phyloP scores from a whole-genome alignment of 768 basidiomycete species.

The Lentinula lateritia region DNA sequence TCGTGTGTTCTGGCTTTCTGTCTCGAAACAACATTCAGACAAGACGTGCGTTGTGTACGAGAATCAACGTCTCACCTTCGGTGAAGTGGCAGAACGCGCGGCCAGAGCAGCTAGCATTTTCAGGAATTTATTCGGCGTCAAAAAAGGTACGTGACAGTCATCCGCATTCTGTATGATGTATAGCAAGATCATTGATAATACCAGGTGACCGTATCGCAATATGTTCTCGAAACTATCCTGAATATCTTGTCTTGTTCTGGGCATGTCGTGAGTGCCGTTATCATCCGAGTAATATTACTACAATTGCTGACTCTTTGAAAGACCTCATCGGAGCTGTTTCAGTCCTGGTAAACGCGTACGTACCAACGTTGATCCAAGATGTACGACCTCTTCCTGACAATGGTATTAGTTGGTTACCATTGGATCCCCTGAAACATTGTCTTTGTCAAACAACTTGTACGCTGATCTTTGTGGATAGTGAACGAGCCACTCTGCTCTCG shows the following conservation, averaged over 20 bases:
- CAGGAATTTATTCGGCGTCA: constrained; percentile 38
- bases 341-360: constrained; percentile 58
- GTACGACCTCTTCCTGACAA: neutral
- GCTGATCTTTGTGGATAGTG: constrained; percentile 50
- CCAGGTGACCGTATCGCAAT: constrained; percentile 58
- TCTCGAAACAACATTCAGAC: constrained; percentile 31
- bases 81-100: constrained; percentile 38
- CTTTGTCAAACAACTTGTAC: constrained; percentile 47
- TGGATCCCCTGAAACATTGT: constrained; percentile 49
- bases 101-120: constrained; percentile 39
- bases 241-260: constrained; percentile 57
- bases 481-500: constrained; percentile 45
- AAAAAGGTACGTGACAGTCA: constrained; percentile 33
- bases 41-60: constrained; percentile 56
- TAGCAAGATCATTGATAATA: neutral
- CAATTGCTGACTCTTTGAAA: constrained; percentile 16
- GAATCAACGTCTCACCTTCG: constrained; percentile 41
- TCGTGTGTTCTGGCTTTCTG: constrained; percentile 46
- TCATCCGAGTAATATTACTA: neutral
- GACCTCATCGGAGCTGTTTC: constrained; percentile 59
- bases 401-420: constrained; percentile 45
- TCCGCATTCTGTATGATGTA: neutral
- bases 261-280: constrained; percentile 42
- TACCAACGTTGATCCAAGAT: neutral
- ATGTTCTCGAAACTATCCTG: constrained; percentile 57